Evolutionary conservation across 345 rosid species (phyloP), one percentile per base, ranked within the genome.

Genomic region (Brassica nigra): DNA sequence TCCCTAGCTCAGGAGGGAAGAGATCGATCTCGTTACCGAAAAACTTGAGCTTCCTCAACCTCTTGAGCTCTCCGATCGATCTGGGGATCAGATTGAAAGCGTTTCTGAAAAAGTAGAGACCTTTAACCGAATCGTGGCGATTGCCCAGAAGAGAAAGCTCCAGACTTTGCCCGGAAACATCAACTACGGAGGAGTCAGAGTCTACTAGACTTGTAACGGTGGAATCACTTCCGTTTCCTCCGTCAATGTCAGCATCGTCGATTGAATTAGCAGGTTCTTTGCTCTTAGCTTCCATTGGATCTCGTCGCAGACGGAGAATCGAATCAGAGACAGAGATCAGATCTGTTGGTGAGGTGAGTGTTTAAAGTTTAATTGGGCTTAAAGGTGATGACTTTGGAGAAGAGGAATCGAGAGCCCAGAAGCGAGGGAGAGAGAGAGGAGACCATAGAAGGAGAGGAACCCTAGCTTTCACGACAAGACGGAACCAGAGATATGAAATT

Each of bases 21-120:
- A 95, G 72, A 72, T 91, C 86, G 31, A 95, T 84, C 77, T 90
- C 89, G 62, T 95, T 95, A 16, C 94, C 87, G 47, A 93, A 95
- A 80, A 91, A 93, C 87, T 95, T 95, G 34, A 95, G 81, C 70
- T 81, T 91, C 80, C 71, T 89, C 84, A 93, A 73, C 82, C 85
- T 78, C 54, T 65, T 64, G 55, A 89, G 82, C 71, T 74, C 72
- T 27, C 96, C 89, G 30, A 88, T 89, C 31, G 96, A 89, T 79
- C 80, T 88, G 0, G 98, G 99, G 31, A 93, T 85, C 84, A 95
- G 86, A 85, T 87, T 93, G 74, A 90, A 88, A 10, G 84, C 88
- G 34, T 95, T 95, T 67, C 87, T 85, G 31, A 90, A 93, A 64
- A 95, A 77, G 80, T 91, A 93, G 57, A 93, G 75, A 68, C 87